A percentile compares a stretch with the other conserved stretches of the same genome.
phyloP scores from a whole-genome alignment of 2,329 filamentous ascomycete genomes.

The Fusarium tjaetaba region DNA sequence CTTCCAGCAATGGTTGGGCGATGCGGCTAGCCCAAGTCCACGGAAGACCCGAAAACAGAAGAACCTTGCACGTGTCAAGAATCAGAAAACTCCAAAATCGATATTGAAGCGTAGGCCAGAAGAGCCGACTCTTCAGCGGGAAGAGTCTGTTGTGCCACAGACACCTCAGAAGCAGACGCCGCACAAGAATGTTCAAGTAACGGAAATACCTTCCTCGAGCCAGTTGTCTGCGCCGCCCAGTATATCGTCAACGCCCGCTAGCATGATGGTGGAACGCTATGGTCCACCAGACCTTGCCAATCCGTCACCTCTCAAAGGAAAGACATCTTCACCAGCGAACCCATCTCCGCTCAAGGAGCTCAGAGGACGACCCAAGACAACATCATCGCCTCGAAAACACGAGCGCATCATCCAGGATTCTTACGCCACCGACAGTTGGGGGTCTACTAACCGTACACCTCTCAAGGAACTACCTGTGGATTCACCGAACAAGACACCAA shows the following conservation, averaged over 20 bases:
- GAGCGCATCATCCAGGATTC: conserved; percentile 58
- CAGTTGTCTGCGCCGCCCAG: conserved; percentile 52
- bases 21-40: conserved; percentile 43
- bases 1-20: conserved; percentile 49
- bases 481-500: conserved; percentile 23
- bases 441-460: conserved; percentile 39
- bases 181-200: conserved; percentile 40
- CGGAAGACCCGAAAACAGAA: conserved; percentile 13
- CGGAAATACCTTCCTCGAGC: conserved; percentile 58
- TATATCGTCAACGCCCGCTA: conserved; percentile 52
- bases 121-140: conserved; percentile 26
- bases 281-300: conserved; percentile 45
- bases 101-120: conserved; percentile 28
- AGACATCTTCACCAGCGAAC: conserved; percentile 42
- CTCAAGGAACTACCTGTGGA: conserved; percentile 24
- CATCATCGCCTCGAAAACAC: conserved; percentile 28
- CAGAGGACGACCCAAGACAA: conserved; percentile 34
- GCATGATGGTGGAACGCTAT: conserved; percentile 53
- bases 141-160: conserved; percentile 53
- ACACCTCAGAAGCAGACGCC: conserved; percentile 57
- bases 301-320: conserved; percentile 53
- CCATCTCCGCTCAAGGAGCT: conserved; percentile 37
- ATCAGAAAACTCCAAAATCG: conserved; percentile 26
- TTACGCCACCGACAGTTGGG: conserved; percentile 52
- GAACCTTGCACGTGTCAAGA: conserved; percentile 15